Base-by-base conservation (phyloP, 352 stramenopile species). In the Pythium phragmitis region DNA sequence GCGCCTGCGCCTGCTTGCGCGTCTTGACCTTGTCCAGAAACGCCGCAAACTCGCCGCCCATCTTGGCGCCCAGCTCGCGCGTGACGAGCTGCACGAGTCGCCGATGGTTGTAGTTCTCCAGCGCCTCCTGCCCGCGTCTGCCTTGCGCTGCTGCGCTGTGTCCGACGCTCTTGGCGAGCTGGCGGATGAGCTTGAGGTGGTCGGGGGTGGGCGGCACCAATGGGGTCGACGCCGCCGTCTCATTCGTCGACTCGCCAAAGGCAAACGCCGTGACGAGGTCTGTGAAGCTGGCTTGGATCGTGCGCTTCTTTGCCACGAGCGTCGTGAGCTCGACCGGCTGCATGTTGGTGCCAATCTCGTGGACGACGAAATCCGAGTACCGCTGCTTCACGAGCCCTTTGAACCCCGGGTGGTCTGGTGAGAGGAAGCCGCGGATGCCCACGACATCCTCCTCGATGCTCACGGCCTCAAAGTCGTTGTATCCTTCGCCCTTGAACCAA, bases 361-460 rank as follows among this genome's bases (percentile, higher is more conserved):
- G 77, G 13, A 91, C 82, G 43, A 89, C 63, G 63, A 91, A 89
- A 64, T 91, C 82, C 55, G 75, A 80, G 72, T 79, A 91, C 17
- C 82, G 73, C 63, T 87, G 73, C 72, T 89, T 89, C 12, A 88
- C 65, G 28, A 86, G 62, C 16, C 78, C 77, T 21, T 66, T 67
- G 52, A 88, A 88, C 8, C 79, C 75, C 1, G 36, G 54, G 13
- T 65, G 57, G 14, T 69, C 60, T 23, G 63, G 70, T 34, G 66
- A 66, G 33, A 77, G 59, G 26, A 77, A 81, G 13, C 67, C 67
- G 17, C 65, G 64, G 65, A 81, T 81, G 41, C 73, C 73, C 42
- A 81, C 67, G 51, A 74, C 70, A 6, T 74, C 65, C 43, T 81
- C 73, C 19, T 81, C 69, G 14, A 81, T 70, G 61, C 68, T 76